These are phyloP conservation scores for Colletotrichum cordylinicola DNA, from an alignment of 2,329 filamentous ascomycete species.

Conservation along the genomic window DNA sequence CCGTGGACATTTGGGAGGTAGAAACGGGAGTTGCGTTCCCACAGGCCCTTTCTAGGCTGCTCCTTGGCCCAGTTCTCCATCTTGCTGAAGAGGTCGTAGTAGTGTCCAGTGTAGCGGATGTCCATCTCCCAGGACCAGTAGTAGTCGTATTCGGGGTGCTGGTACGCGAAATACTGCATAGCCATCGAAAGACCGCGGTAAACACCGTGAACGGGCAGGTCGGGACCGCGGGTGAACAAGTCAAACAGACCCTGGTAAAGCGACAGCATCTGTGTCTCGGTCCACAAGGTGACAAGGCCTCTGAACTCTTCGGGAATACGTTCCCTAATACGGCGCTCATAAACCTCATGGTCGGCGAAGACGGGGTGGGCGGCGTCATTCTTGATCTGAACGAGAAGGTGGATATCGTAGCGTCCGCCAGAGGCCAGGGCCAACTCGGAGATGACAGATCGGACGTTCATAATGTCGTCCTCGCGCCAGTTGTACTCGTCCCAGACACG, in stretches of 20 bases:
- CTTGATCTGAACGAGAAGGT: slow-evolving; percentile 85
- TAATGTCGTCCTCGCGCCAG: slow-evolving; percentile 81
- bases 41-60: slow-evolving; percentile 80
- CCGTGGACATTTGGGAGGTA: slow-evolving; percentile 80
- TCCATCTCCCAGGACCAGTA: slow-evolving; percentile 99
- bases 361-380: slow-evolving; percentile 76
- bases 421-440: slow-evolving; percentile 81
- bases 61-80: slow-evolving; percentile 71
- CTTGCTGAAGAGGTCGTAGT: slow-evolving; percentile 76
- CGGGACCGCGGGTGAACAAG: slow-evolving; percentile 67
- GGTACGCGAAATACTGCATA: slow-evolving; percentile 89
- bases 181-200: slow-evolving; percentile 95
- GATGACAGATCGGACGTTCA: slow-evolving; percentile 84
- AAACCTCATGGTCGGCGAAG: slow-evolving; percentile 77
- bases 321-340: slow-evolving; percentile 69
- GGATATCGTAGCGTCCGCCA: slow-evolving; percentile 85
- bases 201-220: slow-evolving; percentile 85
- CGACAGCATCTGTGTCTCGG: slow-evolving; percentile 88
- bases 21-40: slow-evolving; percentile 81
- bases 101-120: slow-evolving; percentile 87
- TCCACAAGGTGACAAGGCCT: slow-evolving; percentile 90
- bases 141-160: slow-evolving; percentile 87
- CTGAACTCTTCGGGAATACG: slow-evolving; percentile 84
- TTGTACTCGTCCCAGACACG: slow-evolving; percentile 82
- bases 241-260: slow-evolving; percentile 90